Percentiles rank a stretch among this genome's conserved stretches.
phyloP scores from a whole-genome alignment of 495 filamentous ascomycete species.

The Glonium stellatum region DNA sequence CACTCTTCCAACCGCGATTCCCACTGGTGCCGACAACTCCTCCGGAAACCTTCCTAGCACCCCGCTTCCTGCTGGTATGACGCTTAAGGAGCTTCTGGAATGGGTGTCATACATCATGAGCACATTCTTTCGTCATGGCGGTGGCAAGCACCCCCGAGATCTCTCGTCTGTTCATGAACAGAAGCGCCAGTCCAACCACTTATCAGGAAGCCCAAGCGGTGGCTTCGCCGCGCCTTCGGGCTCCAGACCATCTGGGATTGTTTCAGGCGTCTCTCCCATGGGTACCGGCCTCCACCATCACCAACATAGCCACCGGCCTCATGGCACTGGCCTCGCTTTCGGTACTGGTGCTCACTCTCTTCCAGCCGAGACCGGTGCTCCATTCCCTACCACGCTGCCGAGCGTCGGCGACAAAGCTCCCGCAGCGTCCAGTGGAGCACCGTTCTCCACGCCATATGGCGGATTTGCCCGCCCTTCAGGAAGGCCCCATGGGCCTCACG shows the following conservation, averaged over 20 bases:
- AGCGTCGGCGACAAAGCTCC: not conserved
- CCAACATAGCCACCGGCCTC: not conserved
- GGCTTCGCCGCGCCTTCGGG: not conserved
- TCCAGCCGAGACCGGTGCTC: not conserved
- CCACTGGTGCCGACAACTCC: constrained; percentile 9
- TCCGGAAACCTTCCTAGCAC: constrained; percentile 7
- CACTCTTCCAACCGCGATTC: constrained; percentile 12
- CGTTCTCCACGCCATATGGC: not conserved
- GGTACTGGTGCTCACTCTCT: not conserved
- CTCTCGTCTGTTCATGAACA: not conserved
- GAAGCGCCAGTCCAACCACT: not conserved
- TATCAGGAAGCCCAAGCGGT: not conserved
- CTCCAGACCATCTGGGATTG: not conserved
- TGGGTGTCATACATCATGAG: constrained; percentile 14
- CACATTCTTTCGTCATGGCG: constrained; percentile 3
- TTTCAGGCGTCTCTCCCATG: not conserved
- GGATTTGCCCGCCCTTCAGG: not conserved
- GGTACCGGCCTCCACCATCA: not conserved
- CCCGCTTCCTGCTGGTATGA: constrained; percentile 14
- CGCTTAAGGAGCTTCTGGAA: constrained; percentile 17
- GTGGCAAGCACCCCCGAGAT: constrained; percentile 10
- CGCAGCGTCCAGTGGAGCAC: not conserved
- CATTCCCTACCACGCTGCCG: not conserved
- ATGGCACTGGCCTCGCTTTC: not conserved
- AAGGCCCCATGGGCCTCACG: not conserved